These are phyloP conservation scores for Clitoria ternatea DNA, from an alignment of 306 rosid species.

Conservation along the genomic window DNA sequence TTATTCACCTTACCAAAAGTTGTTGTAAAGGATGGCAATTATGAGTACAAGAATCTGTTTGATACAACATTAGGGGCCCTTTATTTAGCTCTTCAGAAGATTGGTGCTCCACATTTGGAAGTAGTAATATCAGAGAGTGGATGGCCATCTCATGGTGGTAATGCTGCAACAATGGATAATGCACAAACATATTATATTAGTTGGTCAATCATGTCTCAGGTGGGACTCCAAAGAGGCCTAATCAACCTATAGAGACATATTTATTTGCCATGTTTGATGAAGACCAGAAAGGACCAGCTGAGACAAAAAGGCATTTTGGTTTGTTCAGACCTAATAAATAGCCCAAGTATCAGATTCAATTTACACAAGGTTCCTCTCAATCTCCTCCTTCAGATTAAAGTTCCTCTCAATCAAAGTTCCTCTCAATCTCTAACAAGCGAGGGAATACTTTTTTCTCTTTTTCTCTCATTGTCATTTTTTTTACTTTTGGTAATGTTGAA, in stretches of 20 bases:
- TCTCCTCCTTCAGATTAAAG: no score
- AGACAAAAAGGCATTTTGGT: conserved; percentile 29
- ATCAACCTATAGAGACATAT: conserved; percentile 20
- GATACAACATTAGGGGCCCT: no score
- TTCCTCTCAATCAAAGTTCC: background rate
- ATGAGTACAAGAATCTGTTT: conserved; percentile 40
- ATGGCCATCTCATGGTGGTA: no score
- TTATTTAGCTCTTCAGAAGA: conserved; percentile 47
- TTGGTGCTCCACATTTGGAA: conserved; percentile 34
- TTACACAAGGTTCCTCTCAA: no score
- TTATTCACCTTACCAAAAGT: conserved; percentile 22
- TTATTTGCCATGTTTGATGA: conserved; percentile 55
- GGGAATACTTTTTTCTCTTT: no score
- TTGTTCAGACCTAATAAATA: conserved; percentile 24
- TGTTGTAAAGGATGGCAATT: conserved; percentile 2
- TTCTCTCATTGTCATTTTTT: background rate
- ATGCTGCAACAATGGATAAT: no score
- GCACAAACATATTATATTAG: no score
- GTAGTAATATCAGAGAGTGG: conserved; percentile 56
- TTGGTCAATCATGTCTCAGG: conserved; percentile 35
- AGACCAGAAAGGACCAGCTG: background rate
- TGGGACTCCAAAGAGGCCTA: conserved; percentile 46
- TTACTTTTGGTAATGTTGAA: no score
- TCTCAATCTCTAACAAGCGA: background rate
- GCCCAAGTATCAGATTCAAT: conserved; percentile 20